Percentiles rank a stretch among this genome's conserved stretches.
phyloP scores from a whole-genome alignment of 306 rosid genomes.

The Lupinus albus region DNA sequence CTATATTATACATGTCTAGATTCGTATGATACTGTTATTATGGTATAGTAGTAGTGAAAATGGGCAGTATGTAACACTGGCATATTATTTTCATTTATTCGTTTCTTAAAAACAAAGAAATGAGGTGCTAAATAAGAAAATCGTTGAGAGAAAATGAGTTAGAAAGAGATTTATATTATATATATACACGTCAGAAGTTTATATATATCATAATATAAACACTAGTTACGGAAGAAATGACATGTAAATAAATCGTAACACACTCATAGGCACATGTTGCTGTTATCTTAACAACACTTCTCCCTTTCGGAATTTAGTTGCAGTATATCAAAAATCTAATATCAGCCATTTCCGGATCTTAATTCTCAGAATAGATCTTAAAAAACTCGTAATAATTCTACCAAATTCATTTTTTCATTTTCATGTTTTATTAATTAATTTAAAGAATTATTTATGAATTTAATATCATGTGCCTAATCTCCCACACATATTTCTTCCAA shows the following conservation, averaged over 20 bases:
- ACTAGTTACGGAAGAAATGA: constrained; percentile 40
- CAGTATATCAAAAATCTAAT: constrained; percentile 39
- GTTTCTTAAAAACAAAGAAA: not conserved
- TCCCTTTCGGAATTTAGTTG: constrained; percentile 32
- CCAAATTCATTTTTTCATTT: not conserved
- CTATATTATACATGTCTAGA: not conserved
- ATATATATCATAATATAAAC: constrained; percentile 9
- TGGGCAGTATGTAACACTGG: too few species aligned
- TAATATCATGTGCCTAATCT: not conserved
- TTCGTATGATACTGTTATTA: too few species aligned
- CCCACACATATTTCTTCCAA: not conserved
- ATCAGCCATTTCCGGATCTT: constrained; percentile 44
- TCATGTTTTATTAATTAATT: not conserved
- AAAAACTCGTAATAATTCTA: not conserved
- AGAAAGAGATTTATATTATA: constrained; percentile 13
- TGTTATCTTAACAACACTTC: constrained; percentile 18
- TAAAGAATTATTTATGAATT: not conserved
- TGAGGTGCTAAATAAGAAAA: not conserved
- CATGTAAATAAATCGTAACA: constrained; percentile 43
- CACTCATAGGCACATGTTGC: constrained; percentile 29
- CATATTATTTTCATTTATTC: not conserved
- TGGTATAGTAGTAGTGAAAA: too few species aligned
- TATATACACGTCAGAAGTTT: constrained; percentile 4
- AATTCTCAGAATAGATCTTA: constrained; percentile 35
- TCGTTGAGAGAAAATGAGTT: not conserved